Evolutionary conservation across 192 early-diverging fungal species (phyloP), one percentile per base, ranked within the genome.

Genomic region (Coemansia sp.): DNA sequence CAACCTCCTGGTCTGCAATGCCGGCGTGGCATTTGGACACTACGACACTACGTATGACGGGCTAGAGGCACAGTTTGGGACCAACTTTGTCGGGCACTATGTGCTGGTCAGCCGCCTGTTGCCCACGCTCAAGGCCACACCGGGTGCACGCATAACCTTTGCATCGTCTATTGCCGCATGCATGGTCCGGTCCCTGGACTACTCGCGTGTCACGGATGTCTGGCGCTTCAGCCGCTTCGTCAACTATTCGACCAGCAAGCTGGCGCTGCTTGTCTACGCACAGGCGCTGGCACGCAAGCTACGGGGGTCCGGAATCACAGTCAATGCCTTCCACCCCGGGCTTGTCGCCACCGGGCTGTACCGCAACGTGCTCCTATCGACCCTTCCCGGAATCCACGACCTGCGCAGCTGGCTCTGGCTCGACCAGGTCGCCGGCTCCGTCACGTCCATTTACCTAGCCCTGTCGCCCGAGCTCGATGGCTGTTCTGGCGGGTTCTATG

Each of bases 31-130:
- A 39, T 75, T 76, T 45, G 65, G 60, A 8, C 80, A 78, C 19
- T 80, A 79, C 39, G 65, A 64, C 14, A 70, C 71, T 29, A 84
- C 82, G n/a, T 60, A 64, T 22, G 80, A 82, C 16, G 82, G 82
- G 18, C 54, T 76, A 16, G 82, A 84, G 50, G 65, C 72, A 40
- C 80, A 82, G 65, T 82, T 80, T 74, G 80, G 80, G 3, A 80
- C 78, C 33, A 83, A 83, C 55, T 78, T 71, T 36, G 55, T 83
- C 4, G 81, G 81, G 7, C 81, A 83, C 41, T 80, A 76, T 19
- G 42, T 71, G 36, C 47, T 83, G 18, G 75, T 78, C 4, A 51
- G 62, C 19, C 36, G 45, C 7, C 50, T 80, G 11, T 21, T 80
- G 2, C 52, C 45, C 0, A 23, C 64, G 7, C 47, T 83, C 43